Conservation (phyloP, 257 asterid species). For the Gentiana straminea region DNA sequence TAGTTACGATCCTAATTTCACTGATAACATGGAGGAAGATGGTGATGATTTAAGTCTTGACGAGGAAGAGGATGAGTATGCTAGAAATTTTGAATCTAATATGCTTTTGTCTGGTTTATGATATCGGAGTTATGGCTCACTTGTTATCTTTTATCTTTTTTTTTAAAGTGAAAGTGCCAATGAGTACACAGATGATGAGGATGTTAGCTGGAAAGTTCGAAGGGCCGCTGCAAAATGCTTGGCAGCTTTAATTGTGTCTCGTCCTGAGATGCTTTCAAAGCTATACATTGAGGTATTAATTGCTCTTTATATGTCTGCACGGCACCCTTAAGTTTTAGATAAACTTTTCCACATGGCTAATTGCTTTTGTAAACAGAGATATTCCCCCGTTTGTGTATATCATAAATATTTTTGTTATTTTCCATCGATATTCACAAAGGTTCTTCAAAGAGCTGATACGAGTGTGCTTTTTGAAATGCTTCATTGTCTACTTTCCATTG, state of each 20-base stretch:
- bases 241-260: slow-evolving; percentile 84
- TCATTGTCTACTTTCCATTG: background rate
- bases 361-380: background rate
- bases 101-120: slow-evolving; percentile 7
- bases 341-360: background rate
- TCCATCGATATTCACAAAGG: background rate
- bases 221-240: slow-evolving; percentile 98
- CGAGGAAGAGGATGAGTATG: slow-evolving; percentile 98
- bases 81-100: slow-evolving; percentile 8
- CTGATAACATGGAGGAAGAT: slow-evolving; percentile 99
- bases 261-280: slow-evolving; percentile 94
- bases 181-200: slow-evolving; percentile 98
- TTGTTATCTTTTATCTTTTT: slow-evolving; percentile 10
- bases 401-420: background rate
- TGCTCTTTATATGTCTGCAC: background rate
- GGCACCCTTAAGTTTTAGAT: background rate
- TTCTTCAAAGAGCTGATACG: background rate
- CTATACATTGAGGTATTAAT: slow-evolving; percentile 73
- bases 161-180: slow-evolving; percentile 83
- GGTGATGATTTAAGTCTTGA: slow-evolving; percentile 72
- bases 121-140: slow-evolving; percentile 19
- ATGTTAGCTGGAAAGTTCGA: slow-evolving; percentile 97
- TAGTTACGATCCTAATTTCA: slow-evolving; percentile 96
- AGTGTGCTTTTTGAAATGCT: background rate
- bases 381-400: background rate